These are phyloP conservation scores for Stellera chamaejasme DNA, from an alignment of 345 rosid genomes.

Conservation along the genomic window DNA sequence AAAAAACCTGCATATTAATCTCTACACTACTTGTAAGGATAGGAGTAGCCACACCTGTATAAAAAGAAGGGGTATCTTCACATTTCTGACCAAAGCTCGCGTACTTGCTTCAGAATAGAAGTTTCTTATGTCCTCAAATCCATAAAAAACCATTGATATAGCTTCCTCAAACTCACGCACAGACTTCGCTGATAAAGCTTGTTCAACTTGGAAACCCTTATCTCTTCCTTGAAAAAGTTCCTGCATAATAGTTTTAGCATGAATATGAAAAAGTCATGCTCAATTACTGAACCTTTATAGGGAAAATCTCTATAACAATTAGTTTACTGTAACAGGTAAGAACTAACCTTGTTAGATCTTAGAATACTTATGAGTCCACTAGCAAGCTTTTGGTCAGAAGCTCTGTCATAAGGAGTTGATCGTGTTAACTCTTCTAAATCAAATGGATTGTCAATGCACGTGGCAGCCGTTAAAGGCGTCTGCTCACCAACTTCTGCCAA, in stretches of 20 bases:
- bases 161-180: constrained; percentile 86
- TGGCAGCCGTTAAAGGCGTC: constrained; percentile 83
- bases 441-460: constrained; percentile 88
- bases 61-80: constrained; percentile 89
- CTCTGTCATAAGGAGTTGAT: constrained; percentile 37
- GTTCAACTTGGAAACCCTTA: constrained; percentile 77
- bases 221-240: constrained; percentile 80
- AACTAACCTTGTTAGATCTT: constrained; percentile 67
- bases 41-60: constrained; percentile 50
- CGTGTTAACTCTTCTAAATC: constrained; percentile 85
- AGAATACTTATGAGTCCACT: constrained; percentile 72
- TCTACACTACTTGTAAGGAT: too few relatives aligned
- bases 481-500: constrained; percentile 79
- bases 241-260: constrained; percentile 29
- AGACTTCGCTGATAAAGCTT: constrained; percentile 69
- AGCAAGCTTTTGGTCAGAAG: constrained; percentile 53
- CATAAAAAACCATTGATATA: constrained; percentile 81
- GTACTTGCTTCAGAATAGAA: constrained; percentile 78
- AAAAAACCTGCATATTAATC: too few relatives aligned
- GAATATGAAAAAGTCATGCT: constrained; percentile 6
- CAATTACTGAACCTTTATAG: constrained; percentile 6
- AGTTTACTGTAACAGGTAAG: constrained; percentile 5
- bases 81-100: constrained; percentile 48
- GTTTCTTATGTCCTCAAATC: constrained; percentile 65
- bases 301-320: background rate